Evolutionary conservation across 208 protist species (phyloP).

Genomic region (Acanthamoeba triangularis): DNA sequence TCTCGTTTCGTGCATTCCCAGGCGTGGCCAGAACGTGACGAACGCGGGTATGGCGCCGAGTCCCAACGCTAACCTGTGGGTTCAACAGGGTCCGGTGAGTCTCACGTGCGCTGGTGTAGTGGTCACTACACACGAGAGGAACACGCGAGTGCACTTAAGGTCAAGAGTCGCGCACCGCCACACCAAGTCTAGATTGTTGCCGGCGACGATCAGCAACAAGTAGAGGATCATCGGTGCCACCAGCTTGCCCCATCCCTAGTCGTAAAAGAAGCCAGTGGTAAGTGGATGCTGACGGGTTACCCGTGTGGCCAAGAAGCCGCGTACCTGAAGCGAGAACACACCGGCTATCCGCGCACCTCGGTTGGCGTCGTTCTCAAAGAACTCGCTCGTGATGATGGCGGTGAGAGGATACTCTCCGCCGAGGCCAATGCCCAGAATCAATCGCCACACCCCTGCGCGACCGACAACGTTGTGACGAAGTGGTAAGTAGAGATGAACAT

Average conservation of each 20-base stretch:
- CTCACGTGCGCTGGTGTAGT: background rate
- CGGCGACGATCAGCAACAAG: constrained; percentile 14
- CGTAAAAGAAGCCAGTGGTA: too few relatives aligned
- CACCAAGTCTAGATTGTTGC: background rate
- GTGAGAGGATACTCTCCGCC: constrained; percentile 91
- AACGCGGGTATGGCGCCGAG: constrained; percentile 45
- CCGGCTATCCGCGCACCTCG: constrained; percentile 73
- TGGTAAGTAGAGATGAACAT: background rate
- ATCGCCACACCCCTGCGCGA: constrained; percentile 78
- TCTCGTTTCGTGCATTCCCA: constrained; percentile 46
- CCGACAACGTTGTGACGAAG: background rate
- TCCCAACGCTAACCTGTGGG: background rate
- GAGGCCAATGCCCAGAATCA: constrained; percentile 86
- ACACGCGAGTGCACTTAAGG: too few relatives aligned
- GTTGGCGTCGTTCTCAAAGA: constrained; percentile 63
- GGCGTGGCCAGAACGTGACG: constrained; percentile 43
- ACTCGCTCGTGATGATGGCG: constrained; percentile 85
- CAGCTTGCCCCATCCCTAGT: constrained; percentile 33
- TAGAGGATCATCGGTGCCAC: constrained; percentile 11
- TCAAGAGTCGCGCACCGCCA: background rate
- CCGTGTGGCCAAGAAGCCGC: background rate
- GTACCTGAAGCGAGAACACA: constrained; percentile 88
- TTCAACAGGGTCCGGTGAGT: background rate
- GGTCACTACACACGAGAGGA: background rate
- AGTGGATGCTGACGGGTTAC: background rate